These are phyloP conservation scores for Apostasia ramifera DNA, from an alignment of 106 monocot species.

Conservation along the genomic window DNA sequence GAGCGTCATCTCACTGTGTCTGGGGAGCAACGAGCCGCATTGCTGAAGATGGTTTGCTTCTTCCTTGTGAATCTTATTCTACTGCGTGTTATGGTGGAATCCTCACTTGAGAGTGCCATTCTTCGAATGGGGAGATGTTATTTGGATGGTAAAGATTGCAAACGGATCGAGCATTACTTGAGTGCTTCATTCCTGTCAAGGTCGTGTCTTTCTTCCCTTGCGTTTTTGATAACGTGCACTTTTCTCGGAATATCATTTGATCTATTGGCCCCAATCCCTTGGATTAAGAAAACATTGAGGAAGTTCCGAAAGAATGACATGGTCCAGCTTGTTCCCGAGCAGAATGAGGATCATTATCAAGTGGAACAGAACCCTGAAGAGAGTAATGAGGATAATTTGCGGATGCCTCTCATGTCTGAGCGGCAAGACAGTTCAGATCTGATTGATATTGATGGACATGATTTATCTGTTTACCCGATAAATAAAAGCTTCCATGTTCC, in stretches of 20 bases:
- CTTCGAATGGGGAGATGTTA: slow-evolving; percentile 90
- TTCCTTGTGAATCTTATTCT: slow-evolving; percentile 95
- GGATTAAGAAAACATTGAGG: slow-evolving; percentile 89
- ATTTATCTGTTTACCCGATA: slow-evolving; percentile 80
- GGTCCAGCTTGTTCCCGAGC: slow-evolving; percentile 88
- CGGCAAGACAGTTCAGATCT: slow-evolving; percentile 29
- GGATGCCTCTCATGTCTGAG: slow-evolving; percentile 64
- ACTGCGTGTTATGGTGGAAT: slow-evolving; percentile 80
- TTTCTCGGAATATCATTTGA: slow-evolving; percentile 97
- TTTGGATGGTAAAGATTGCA: slow-evolving; percentile 84
- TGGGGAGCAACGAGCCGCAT: slow-evolving; percentile 89
- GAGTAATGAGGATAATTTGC: slow-evolving; percentile 31
- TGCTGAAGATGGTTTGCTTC: slow-evolving; percentile 96
- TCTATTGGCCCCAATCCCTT: slow-evolving; percentile 86
- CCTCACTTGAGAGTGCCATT: slow-evolving; percentile 81
- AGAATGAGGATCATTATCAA: slow-evolving; percentile 62
- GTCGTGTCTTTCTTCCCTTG: slow-evolving; percentile 88
- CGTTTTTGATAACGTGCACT: slow-evolving; percentile 85
- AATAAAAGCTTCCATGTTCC: slow-evolving; percentile 86
- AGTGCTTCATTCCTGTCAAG: slow-evolving; percentile 82
- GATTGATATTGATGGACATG: slow-evolving; percentile 66
- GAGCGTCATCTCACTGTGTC: slow-evolving; percentile 92
- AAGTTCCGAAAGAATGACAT: slow-evolving; percentile 96
- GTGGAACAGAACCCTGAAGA: slow-evolving; percentile 35
- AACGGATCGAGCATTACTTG: slow-evolving; percentile 82